A percentile compares a stretch with the other conserved stretches of the same genome.
Evolutionary conservation across 2,329 filamentous ascomycete genomes (phyloP).

Genomic region (Triangularia verruculosa): DNA sequence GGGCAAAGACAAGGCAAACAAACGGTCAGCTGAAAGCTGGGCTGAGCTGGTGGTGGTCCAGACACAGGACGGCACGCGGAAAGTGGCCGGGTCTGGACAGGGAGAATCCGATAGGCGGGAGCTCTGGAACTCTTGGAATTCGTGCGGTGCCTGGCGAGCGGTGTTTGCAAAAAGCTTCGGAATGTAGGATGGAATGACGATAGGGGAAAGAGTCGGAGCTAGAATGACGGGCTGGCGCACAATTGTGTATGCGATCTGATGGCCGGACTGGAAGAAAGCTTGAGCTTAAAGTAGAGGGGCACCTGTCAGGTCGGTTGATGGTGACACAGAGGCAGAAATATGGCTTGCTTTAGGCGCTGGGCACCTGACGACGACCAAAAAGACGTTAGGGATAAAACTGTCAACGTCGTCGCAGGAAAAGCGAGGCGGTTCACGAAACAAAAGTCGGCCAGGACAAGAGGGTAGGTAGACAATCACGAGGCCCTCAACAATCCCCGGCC

Average conservation of each 20-base stretch:
- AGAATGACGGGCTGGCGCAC: not conserved
- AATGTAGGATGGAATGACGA: not conserved
- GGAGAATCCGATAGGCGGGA: not conserved
- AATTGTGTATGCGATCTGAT: not conserved
- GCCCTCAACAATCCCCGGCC: conserved; percentile 26
- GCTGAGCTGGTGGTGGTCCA: not conserved
- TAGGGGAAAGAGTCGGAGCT: not conserved
- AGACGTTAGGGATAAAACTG: not conserved
- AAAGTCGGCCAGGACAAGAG: conserved; percentile 10
- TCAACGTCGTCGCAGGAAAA: not conserved
- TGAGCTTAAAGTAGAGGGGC: conserved; percentile 4
- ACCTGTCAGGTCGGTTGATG: not conserved
- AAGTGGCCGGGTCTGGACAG: not conserved
- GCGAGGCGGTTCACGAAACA: not conserved
- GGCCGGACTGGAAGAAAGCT: not conserved
- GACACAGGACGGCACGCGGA: not conserved
- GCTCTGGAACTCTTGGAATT: not conserved
- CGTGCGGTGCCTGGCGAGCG: not conserved
- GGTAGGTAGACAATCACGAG: conserved; percentile 26
- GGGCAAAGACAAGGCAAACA: not conserved
- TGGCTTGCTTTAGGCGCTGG: not conserved
- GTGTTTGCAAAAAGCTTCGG: not conserved
- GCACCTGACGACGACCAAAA: not conserved
- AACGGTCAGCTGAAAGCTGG: not conserved
- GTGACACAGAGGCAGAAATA: not conserved